Percentiles rank a stretch among this genome's conserved stretches.
Conservation (phyloP, 495 filamentous ascomycete species). For the Xylaria telfairii region DNA sequence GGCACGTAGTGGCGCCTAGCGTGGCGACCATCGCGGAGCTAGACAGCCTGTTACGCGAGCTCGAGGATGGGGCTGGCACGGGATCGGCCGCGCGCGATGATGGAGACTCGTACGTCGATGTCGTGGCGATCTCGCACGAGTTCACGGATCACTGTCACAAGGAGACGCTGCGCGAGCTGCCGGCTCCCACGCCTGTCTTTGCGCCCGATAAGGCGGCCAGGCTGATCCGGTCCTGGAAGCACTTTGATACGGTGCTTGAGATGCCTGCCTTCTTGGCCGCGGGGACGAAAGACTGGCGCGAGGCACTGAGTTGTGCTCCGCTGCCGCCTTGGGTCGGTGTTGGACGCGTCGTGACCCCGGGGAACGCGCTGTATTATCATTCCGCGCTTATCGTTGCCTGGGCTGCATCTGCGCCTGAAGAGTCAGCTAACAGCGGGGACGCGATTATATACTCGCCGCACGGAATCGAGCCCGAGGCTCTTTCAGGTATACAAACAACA, state of each 20-base stretch:
- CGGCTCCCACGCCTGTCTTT: slow-evolving; percentile 54
- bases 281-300: slow-evolving; percentile 18
- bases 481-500: slow-evolving; percentile 42
- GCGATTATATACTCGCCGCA: slow-evolving; percentile 65
- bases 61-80: slow-evolving; percentile 31
- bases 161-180: slow-evolving; percentile 56
- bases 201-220: slow-evolving; percentile 54
- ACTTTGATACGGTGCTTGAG: slow-evolving; percentile 51
- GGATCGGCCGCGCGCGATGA: not conserved
- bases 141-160: slow-evolving; percentile 66
- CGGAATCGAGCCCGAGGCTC: slow-evolving; percentile 50
- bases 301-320: slow-evolving; percentile 29
- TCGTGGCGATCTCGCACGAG: slow-evolving; percentile 58
- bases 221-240: slow-evolving; percentile 54
- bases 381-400: slow-evolving; percentile 60
- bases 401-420: slow-evolving; percentile 19
- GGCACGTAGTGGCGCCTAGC: slow-evolving; percentile 53
- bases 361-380: slow-evolving; percentile 57
- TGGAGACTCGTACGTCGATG: slow-evolving; percentile 46
- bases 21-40: slow-evolving; percentile 51
- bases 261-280: slow-evolving; percentile 26
- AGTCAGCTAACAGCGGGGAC: slow-evolving; percentile 39
- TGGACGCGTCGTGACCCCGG: slow-evolving; percentile 49
- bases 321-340: slow-evolving; percentile 60
- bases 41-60: slow-evolving; percentile 36